Percentiles rank a stretch among this genome's conserved stretches.
These are phyloP conservation scores for Neurospora discreta DNA, from an alignment of 495 filamentous ascomycete genomes.

Conservation along the genomic window DNA sequence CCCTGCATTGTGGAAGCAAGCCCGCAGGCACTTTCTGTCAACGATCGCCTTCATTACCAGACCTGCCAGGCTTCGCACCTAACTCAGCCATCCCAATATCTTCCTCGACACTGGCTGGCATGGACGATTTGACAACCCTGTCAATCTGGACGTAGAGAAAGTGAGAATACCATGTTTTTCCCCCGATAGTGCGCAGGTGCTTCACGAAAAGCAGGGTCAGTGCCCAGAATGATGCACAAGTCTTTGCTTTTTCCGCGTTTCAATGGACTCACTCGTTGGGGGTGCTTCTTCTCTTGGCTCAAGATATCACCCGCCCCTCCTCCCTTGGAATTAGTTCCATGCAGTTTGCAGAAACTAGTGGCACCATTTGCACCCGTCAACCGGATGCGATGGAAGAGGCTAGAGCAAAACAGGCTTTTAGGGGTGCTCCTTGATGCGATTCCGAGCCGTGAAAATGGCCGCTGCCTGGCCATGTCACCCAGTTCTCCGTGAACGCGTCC, in stretches of 20 bases:
- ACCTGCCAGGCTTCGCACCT: background rate
- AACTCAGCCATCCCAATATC: background rate
- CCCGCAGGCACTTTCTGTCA: conserved; percentile 3
- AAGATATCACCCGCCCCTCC: conserved; percentile 1
- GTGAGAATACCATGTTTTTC: background rate
- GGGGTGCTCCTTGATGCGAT: conserved; percentile 7
- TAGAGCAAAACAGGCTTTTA: conserved; percentile 13
- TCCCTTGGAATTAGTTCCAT: conserved; percentile 9
- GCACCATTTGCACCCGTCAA: conserved; percentile 8
- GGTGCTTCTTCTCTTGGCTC: background rate
- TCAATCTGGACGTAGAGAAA: background rate
- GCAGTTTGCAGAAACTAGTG: conserved; percentile 21
- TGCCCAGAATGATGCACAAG: background rate
- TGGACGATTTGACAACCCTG: background rate
- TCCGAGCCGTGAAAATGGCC: background rate
- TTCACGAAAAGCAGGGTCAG: background rate
- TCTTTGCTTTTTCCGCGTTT: conserved; percentile 5
- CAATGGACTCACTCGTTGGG: background rate
- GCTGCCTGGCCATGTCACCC: conserved; percentile 4
- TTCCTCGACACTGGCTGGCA: background rate
- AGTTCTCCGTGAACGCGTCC: conserved; percentile 8
- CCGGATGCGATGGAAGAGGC: conserved; percentile 9
- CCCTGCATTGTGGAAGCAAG: conserved; percentile 16
- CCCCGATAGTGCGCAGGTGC: background rate
- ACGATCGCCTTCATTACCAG: background rate